Conservation (phyloP, 352 stramenopile genomes). For the Globisporangium mamillatum region DNA sequence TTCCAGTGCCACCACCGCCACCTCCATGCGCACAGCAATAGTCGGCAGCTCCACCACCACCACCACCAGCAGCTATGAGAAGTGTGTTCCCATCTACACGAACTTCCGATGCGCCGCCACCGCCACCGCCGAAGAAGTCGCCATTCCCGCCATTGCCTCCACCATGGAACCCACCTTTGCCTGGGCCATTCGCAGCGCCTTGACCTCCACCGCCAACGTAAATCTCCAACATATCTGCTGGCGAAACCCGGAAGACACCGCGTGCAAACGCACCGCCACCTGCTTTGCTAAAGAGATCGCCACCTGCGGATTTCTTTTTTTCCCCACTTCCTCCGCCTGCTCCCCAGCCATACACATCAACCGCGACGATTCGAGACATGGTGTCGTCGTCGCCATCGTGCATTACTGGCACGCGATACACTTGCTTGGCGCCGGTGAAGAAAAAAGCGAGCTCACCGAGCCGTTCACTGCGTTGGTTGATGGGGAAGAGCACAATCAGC, state of each 20-base stretch:
- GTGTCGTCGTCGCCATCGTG: conserved; percentile 15
- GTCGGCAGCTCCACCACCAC: conserved; percentile 63
- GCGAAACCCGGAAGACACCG: conserved; percentile 40
- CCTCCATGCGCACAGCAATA: conserved; percentile 80
- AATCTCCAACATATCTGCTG: conserved; percentile 48
- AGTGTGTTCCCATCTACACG: conserved; percentile 39
- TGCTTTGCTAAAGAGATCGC: conserved; percentile 33
- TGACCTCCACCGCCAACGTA: conserved; percentile 57
- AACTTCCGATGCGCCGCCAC: conserved; percentile 60
- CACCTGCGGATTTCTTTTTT: conserved; percentile 17
- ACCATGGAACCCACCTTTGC: conserved; percentile 63
- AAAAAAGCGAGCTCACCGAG: conserved; percentile 43
- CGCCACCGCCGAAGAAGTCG: conserved; percentile 55
- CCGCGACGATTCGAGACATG: conserved; percentile 44
- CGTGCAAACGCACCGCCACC: conserved; percentile 72
- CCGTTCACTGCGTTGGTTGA: conserved; percentile 40
- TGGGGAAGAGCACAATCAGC: conserved; percentile 55
- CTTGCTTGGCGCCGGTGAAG: conserved; percentile 32
- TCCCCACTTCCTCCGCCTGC: conserved; percentile 59
- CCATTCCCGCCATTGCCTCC: conserved; percentile 57
- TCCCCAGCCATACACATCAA: conserved; percentile 77
- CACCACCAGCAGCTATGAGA: conserved; percentile 68
- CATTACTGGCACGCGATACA: conserved; percentile 27
- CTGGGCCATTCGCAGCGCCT: conserved; percentile 20
- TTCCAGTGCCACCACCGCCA: conserved; percentile 31